phyloP scores from a whole-genome alignment of 345 rosid species.

The Syzygium oleosum region DNA sequence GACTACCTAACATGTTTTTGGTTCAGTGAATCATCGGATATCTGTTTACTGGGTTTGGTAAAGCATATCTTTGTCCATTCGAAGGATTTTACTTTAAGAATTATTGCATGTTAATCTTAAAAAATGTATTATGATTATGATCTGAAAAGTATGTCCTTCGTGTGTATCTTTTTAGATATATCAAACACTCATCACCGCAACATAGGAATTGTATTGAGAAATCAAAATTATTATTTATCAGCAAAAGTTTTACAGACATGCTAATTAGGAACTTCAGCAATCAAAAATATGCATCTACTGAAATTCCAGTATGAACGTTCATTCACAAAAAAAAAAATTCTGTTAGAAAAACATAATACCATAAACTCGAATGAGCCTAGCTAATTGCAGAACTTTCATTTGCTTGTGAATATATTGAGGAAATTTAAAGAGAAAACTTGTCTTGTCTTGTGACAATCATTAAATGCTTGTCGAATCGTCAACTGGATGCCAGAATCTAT shows the following conservation, averaged over 20 bases:
- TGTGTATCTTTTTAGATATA: not conserved
- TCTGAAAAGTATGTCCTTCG: not conserved
- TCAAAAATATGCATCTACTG: not conserved
- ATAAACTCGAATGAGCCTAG: not conserved
- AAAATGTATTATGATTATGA: not conserved
- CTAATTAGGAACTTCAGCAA: not conserved
- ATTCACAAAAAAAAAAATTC: not conserved
- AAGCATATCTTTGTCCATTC: not conserved
- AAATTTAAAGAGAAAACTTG: not conserved
- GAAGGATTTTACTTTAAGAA: too few species aligned
- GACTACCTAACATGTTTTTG: not conserved
- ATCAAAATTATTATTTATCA: not conserved
- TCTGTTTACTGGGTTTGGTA: not conserved
- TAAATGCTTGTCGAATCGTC: constrained; percentile 36
- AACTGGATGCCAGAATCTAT: constrained; percentile 58
- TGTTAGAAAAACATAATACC: not conserved
- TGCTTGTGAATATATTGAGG: not conserved
- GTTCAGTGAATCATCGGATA: not conserved
- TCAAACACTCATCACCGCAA: not conserved
- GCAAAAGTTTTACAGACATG: not conserved
- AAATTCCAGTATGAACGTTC: not conserved
- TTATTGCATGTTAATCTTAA: not conserved
- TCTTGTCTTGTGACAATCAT: not conserved
- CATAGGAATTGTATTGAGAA: not conserved
- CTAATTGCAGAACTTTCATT: not conserved